Base-by-base conservation (phyloP, 2,329 filamentous ascomycete genomes). In the Simplicillium aogashimaense region DNA sequence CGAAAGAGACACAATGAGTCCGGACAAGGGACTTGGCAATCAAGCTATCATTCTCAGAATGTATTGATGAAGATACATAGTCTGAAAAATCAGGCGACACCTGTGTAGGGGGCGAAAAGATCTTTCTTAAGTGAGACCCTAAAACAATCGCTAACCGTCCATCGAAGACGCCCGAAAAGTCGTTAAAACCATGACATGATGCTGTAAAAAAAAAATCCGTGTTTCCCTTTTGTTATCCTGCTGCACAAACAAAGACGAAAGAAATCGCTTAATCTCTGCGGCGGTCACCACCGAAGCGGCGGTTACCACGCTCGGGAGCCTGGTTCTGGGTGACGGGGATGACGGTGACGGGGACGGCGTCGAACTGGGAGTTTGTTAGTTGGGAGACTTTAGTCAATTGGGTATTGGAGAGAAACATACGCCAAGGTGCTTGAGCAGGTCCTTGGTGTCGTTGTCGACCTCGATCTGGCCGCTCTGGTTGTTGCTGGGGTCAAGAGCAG, bases 401-500 rank as follows among this genome's bases (percentile, higher is more conserved):
- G n/a, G n/a, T n/a, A n/a, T n/a, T n/a, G 32, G 30, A 34, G 12
- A 9, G 34, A 32, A 59, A 89, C 89, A 60, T 90, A 95, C 89
- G 70, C 92, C 92, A 60, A 98, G 79, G 78, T 83, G 86, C 86
- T 98, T 98, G 65, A 98, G 80, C 59, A 98, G 77, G 64, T 97
- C 92, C 83, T 95, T 97, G 68, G 92, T 98, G 76, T 98, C 92
- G 68, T 78, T 71, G 67, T 98, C 92, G 63, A 95, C 85, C 59
- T 97, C 90, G 59, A 98, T 79, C 70, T 89, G 83, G 61, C 92
- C 92, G 64, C 74, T 83, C 76, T 97, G 92, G 74, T 85, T 87
- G 78, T 95, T 87, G 63, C 83, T 81, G 76, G 95, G 94, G 79
- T 98, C 92, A 66, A 98, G 85, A 64, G 92, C 92, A 47, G 94